Conservation (phyloP, 163 green algal species). For the Chlorella variabilis region DNA sequence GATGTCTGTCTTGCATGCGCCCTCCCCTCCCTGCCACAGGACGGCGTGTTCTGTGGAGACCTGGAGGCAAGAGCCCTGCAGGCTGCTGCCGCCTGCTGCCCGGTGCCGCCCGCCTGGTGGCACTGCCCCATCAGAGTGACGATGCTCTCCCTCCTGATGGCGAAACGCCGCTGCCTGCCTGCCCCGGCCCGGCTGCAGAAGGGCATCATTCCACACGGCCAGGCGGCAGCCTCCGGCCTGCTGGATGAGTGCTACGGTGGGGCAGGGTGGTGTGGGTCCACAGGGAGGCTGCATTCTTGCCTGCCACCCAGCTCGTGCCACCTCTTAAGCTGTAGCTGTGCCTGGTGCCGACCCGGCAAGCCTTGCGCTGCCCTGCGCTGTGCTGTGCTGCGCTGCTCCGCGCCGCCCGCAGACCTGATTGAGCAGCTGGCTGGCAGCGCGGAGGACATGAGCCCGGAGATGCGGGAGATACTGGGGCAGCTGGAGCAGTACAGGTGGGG, state of each 20-base stretch:
- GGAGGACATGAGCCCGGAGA: constrained; percentile 1
- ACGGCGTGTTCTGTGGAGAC: constrained; percentile 27
- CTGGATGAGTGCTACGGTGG: constrained; percentile 25
- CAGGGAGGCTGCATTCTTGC: too few species aligned
- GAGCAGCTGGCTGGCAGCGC: constrained; percentile 21
- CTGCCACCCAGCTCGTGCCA: background rate
- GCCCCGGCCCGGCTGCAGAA: background rate
- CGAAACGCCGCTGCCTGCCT: too few species aligned
- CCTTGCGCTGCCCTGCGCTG: too few species aligned
- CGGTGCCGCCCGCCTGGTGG: too few species aligned
- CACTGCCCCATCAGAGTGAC: too few species aligned
- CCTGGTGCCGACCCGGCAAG: too few species aligned
- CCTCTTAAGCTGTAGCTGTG: too few species aligned
- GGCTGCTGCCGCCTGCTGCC: too few species aligned
- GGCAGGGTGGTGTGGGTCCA: background rate
- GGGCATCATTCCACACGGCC: constrained; percentile 25
- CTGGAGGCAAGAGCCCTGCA: constrained; percentile 2
- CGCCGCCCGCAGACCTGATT: constrained; percentile 11
- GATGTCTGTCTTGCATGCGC: too few species aligned
- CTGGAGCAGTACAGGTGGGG: constrained; percentile 27
- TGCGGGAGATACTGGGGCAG: background rate
- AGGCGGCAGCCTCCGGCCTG: constrained; percentile 16
- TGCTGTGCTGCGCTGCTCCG: background rate
- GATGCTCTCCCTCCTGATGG: too few species aligned
- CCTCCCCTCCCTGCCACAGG: too few species aligned